Percentiles rank a stretch among this genome's conserved stretches.
Evolutionary conservation across 2,329 filamentous ascomycete genomes (phyloP).

Genomic region (Celoporthe dispersa): DNA sequence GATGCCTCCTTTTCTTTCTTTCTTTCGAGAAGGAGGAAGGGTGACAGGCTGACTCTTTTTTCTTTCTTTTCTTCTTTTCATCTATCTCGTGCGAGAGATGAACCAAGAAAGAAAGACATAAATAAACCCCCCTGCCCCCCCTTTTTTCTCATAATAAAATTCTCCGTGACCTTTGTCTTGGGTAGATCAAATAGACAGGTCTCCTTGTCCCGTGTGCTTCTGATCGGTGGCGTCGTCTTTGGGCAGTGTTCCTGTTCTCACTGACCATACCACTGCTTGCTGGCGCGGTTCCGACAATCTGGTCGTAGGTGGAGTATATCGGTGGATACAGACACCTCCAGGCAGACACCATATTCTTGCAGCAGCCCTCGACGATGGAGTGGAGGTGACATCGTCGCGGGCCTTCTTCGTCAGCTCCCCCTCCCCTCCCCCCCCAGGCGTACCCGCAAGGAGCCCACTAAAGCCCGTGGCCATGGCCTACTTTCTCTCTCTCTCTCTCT

Average conservation of each 20-base stretch:
- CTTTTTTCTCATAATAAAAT: too few species aligned
- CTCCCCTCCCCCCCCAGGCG: not conserved
- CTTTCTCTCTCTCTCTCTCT: not conserved
- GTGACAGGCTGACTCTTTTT: too few species aligned
- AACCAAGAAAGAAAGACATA: constrained; percentile 2
- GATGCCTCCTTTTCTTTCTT: too few species aligned
- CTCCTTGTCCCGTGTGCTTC: not conserved
- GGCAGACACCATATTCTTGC: constrained; percentile 6
- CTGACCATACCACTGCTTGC: too few species aligned
- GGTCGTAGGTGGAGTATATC: not conserved
- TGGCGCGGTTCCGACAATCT: constrained; percentile 3
- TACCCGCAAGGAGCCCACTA: constrained; percentile 23
- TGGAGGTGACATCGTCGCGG: not conserved
- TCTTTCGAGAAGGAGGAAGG: too few species aligned
- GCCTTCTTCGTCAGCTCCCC: not conserved
- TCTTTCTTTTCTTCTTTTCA: too few species aligned
- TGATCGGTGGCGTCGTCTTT: too few species aligned
- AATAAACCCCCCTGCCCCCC: too few species aligned
- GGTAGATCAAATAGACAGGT: too few species aligned
- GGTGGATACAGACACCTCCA: not conserved
- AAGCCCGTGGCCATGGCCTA: not conserved
- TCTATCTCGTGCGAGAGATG: too few species aligned
- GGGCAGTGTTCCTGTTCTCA: too few species aligned
- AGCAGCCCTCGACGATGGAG: not conserved
- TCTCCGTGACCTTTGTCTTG: too few species aligned